Base-by-base conservation (phyloP, 495 filamentous ascomycete species). In the Aspergillus heteromorphus region DNA sequence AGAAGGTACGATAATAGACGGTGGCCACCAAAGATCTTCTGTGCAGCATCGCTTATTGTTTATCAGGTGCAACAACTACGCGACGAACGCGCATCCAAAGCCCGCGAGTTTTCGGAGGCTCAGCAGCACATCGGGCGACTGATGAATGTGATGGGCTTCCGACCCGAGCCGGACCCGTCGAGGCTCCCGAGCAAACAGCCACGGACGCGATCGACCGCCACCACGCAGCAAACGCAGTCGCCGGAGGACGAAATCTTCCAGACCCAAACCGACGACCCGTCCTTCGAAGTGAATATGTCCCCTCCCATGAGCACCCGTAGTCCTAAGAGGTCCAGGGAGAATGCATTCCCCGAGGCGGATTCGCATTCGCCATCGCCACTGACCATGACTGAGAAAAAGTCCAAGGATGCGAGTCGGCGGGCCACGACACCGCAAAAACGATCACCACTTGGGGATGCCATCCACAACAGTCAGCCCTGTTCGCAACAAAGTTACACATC, bases 51-150 rank as follows among this genome's bases (percentile, higher is more conserved):
- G 6, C 9, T 16, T 21, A 27, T 47, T 21, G 13, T 7, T 16
- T 13, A 6, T 11, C 34, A 77, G 74, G 56, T 75, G 27, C 70
- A 75, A 57, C 63, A 67, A 10, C 54, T 77, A 29, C 68, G 68
- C 13, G 63, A 72, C 34, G 71, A 76, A 47, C 61, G 71, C 47
- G 64, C 73, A 21, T 64, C 70, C 17, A 75, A 74, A 54, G 70
- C 74, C n/a, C 68, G 69, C 11, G 75, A 80, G 48, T 75, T 80
- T 36, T 70, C 67, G 0, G 73, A 79, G 49, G 74, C 75, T 14
- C 75, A 79, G 52, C 71, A 79, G 40, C 74, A 79, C 18, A 77
- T 76, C 30, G 59, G 73, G 18, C 69, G 72, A 7, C 58, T 79
- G 7, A 77, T 79, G 71, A 63, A 58, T 16, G 70, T 80, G 2